phyloP scores from a whole-genome alignment of 768 basidiomycete genomes.

The Hygrophoropsis aurantiaca region DNA sequence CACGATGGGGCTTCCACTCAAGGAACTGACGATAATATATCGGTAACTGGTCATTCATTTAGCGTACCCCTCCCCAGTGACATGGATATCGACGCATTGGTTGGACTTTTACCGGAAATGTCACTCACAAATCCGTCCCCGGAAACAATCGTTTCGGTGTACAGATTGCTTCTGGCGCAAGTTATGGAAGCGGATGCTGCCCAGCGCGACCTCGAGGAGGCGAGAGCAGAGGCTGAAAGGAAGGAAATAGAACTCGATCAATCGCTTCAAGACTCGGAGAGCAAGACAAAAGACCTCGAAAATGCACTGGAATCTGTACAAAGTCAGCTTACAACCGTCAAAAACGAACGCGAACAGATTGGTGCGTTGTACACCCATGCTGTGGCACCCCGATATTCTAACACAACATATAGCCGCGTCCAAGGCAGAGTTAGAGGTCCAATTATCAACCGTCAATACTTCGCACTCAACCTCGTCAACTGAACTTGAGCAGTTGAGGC shows the following conservation, averaged over 20 bases:
- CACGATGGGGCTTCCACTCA: constrained; percentile 33
- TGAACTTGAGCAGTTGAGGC: constrained; percentile 58
- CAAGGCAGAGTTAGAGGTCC: constrained; percentile 47
- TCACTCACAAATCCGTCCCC: constrained; percentile 55
- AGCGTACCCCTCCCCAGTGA: constrained; percentile 60
- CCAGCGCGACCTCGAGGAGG: constrained; percentile 67
- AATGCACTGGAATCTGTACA: constrained; percentile 48
- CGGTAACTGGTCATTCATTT: constrained; percentile 27
- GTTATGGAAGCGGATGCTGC: constrained; percentile 52
- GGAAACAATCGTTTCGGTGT: constrained; percentile 61
- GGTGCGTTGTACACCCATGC: constrained; percentile 35
- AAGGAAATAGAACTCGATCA: constrained; percentile 86
- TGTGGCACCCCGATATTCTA: constrained; percentile 11
- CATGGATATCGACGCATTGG: constrained; percentile 61
- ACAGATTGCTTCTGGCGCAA: constrained; percentile 61
- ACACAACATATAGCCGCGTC: constrained; percentile 39
- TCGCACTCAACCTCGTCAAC: constrained; percentile 63
- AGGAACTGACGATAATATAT: constrained; percentile 34
- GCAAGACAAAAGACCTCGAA: constrained; percentile 56
- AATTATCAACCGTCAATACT: constrained; percentile 54
- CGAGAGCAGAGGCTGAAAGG: constrained; percentile 62
- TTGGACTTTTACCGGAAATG: constrained; percentile 59
- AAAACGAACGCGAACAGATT: constrained; percentile 65
- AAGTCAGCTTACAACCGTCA: constrained; percentile 54
- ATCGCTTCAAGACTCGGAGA: constrained; percentile 77